Evolutionary conservation across 225 moss, liverwort and hornwort species (phyloP).

Genomic region (Polytrichum commune): DNA sequence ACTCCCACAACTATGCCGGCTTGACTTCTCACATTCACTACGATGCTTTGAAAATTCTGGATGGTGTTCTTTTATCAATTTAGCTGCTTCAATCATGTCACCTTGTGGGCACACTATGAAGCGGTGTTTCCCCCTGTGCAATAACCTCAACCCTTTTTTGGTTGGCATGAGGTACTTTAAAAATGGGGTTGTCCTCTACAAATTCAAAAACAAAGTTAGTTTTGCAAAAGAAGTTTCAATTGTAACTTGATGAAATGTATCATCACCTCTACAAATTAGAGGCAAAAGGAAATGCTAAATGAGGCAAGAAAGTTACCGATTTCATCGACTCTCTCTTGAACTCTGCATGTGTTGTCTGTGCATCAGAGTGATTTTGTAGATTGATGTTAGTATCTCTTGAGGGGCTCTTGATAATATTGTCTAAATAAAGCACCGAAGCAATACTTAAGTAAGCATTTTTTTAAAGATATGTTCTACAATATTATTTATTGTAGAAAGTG

Average conservation of each 20-base stretch:
- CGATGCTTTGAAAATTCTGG: neutral
- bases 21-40: neutral
- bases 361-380: neutral
- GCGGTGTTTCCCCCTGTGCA: neutral
- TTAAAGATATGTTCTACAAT: neutral
- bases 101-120: constrained; percentile 39
- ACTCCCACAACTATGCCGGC: neutral
- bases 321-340: neutral
- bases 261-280: neutral
- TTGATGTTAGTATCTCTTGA: neutral
- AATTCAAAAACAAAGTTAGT: neutral
- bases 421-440: neutral
- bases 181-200: constrained; percentile 33
- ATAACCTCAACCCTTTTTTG: constrained; percentile 23
- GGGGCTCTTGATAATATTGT: neutral
- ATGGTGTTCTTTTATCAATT: constrained; percentile 5
- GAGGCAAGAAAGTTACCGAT: neutral
- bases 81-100: constrained; percentile 46
- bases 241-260: neutral
- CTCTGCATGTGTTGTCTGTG: neutral
- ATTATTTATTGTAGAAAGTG: neutral
- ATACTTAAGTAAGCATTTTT: neutral
- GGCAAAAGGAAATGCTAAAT: neutral
- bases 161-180: constrained; percentile 41
- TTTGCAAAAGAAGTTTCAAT: neutral